Conservation (phyloP, 2,329 filamentous ascomycete genomes). For the Alternaria conjuncta region DNA sequence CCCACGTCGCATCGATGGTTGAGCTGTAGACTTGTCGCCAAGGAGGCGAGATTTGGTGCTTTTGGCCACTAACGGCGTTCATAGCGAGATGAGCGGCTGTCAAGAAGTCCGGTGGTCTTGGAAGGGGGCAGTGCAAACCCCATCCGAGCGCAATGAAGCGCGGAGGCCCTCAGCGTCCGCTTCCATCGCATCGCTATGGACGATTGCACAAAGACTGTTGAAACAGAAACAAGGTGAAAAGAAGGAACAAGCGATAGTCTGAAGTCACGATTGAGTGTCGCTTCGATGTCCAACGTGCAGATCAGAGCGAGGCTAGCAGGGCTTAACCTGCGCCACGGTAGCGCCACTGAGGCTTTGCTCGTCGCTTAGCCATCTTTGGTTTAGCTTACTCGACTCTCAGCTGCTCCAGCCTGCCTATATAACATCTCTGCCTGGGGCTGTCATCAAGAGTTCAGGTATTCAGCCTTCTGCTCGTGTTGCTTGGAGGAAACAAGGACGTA, state of each 20-base stretch:
- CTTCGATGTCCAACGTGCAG: neutral
- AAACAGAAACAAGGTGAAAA: neutral
- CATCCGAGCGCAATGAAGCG: conserved; percentile 4
- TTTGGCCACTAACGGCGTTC: conserved; percentile 6
- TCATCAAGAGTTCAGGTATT: neutral
- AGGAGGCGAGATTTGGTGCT: conserved; percentile 5
- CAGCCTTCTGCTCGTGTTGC: neutral
- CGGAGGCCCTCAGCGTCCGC: conserved; percentile 2
- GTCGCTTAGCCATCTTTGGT: neutral
- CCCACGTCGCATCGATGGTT: neutral
- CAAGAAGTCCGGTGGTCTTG: conserved; percentile 14
- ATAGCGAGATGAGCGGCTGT: conserved; percentile 11
- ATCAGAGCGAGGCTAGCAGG: conserved; percentile 1
- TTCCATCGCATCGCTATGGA: neutral
- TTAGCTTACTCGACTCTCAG: neutral
- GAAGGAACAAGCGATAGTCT: neutral
- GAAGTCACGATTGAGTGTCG: neutral
- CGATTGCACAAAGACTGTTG: neutral
- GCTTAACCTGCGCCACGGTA: neutral
- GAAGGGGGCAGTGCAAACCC: conserved; percentile 20
- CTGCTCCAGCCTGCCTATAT: neutral
- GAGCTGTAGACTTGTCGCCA: neutral
- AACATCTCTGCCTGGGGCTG: neutral
- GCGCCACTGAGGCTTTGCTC: conserved; percentile 1
- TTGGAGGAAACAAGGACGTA: neutral